Percentiles rank a stretch among this genome's conserved stretches.
phyloP scores from a whole-genome alignment of 192 early-diverging fungal genomes.

The Entomortierella chlamydospora region DNA sequence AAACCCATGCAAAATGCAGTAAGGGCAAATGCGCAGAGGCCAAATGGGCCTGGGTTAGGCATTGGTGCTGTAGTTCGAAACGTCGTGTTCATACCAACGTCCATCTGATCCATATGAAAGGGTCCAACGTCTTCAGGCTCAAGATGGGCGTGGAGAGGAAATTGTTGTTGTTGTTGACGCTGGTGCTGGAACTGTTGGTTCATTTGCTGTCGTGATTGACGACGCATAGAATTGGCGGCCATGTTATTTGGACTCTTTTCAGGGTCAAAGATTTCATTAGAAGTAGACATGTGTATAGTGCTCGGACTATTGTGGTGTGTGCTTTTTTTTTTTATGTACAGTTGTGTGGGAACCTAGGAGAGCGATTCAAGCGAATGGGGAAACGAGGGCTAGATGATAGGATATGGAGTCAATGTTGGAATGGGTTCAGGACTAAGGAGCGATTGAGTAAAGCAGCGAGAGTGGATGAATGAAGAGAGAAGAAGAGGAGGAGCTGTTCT shows the following conservation, averaged over 20 bases:
- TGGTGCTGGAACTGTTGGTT: conserved; percentile 27
- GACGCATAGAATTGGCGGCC: conserved; percentile 32
- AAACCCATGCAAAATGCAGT: conserved; percentile 52
- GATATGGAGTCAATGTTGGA: too few species aligned
- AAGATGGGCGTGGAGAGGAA: conserved; percentile 40
- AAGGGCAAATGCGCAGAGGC: conserved; percentile 51
- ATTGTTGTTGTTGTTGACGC: conserved; percentile 19
- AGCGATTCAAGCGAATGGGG: too few species aligned
- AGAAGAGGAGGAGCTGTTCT: too few species aligned
- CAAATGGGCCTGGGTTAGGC: conserved; percentile 45
- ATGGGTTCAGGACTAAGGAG: too few species aligned
- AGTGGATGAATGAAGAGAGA: too few species aligned
- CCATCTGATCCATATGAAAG: conserved; percentile 42
- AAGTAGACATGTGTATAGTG: conserved; percentile 53
- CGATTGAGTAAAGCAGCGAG: too few species aligned
- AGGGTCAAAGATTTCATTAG: conserved; percentile 31
- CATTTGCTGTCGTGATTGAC: conserved; percentile 17
- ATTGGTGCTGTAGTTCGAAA: conserved; percentile 22
- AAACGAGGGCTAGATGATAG: too few species aligned
- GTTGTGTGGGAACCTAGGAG: too few species aligned
- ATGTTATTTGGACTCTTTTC: conserved; percentile 27
- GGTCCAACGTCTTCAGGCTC: conserved; percentile 41
- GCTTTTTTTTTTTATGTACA: background rate
- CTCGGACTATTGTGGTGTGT: conserved; percentile 11
- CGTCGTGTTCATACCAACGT: conserved; percentile 33